A percentile compares a stretch with the other conserved stretches of the same genome.
These are phyloP conservation scores for Aquilaria sinensis DNA, from an alignment of 345 rosid species.

Conservation along the genomic window DNA sequence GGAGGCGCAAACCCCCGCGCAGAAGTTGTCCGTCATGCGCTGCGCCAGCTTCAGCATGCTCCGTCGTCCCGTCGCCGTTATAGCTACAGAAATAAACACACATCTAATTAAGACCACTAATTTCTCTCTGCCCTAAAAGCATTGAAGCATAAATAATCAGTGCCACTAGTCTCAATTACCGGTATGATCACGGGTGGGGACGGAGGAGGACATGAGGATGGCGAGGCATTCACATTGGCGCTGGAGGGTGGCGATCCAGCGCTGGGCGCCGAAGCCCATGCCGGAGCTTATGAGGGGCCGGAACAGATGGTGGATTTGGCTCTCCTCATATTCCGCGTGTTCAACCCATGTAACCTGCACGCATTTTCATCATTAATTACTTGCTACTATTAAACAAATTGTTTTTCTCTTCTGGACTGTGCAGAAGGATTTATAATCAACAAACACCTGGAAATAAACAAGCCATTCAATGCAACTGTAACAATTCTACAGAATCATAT, in stretches of 20 bases:
- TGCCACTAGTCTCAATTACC: slow-evolving; percentile 17
- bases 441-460: too few relatives aligned
- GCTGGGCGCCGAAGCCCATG: slow-evolving; percentile 58
- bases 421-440: too few relatives aligned
- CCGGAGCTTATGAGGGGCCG: slow-evolving; percentile 50
- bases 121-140: too few relatives aligned
- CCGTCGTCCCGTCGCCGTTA: slow-evolving; percentile 41
- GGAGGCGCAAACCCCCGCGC: slow-evolving; percentile 48
- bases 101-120: neutral
- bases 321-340: slow-evolving; percentile 57
- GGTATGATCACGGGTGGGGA: slow-evolving; percentile 35
- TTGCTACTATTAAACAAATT: too few relatives aligned
- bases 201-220: slow-evolving; percentile 48
- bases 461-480: too few relatives aligned
- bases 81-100: slow-evolving; percentile 21
- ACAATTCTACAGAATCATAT: too few relatives aligned
- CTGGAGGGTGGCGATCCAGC: slow-evolving; percentile 66
- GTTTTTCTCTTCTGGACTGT: too few relatives aligned
- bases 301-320: slow-evolving; percentile 45
- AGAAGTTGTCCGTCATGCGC: slow-evolving; percentile 58
- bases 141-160: too few relatives aligned
- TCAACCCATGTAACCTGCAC: slow-evolving; percentile 43
- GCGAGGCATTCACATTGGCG: slow-evolving; percentile 56
- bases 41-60: slow-evolving; percentile 65
- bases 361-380: too few relatives aligned